Evolutionary conservation across 2,329 filamentous ascomycete species (phyloP), one percentile per base, ranked within the genome.

Genomic region (Beauveria bassiana): DNA sequence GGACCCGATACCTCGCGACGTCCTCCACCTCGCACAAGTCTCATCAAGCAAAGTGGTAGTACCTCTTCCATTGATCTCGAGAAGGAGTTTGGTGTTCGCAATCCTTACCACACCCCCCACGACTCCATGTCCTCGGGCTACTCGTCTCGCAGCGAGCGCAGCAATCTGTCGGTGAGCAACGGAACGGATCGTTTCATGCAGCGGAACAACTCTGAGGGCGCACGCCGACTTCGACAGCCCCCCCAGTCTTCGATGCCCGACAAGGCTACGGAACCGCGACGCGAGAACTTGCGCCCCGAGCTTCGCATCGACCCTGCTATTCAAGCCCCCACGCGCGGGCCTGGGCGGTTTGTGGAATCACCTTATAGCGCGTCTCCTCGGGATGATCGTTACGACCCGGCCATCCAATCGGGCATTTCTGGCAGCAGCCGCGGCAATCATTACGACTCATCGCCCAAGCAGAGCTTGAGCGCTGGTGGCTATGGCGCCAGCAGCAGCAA

Each of bases 111-210:
- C 67, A 80, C 82, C 4, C 76, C 84, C 0, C 84, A 85, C 1
- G 81, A 83, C 63, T 91, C 87, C 2, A 80, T 82, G 28, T 86
- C 86, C 0, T 90, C 88, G 0, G 85, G 82, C 20, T 80, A 81
- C 50, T 90, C 87, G 2, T 81, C 79, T 1, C 81, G 79, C 45
- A 88, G 85, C 60, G 79, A 81, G 10, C 74, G 73, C n/a, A 75
- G 74, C 1, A 81, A 82, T 63, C 75, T 81, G 1, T 89, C 86
- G 68, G 87, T 86, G 8, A 79, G 80, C 64, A 86, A 85, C 18
- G 75, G 72, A 59, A 72, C 73, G 8, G 66, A 70, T 7, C 72
- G 72, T 47, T 74, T 71, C 43, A 22, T 40, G 24, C 12, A 40
- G 49, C 47, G 47, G 16, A 58, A 53, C 22, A 40, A 46, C 6